These are phyloP conservation scores for Boletus reticuloceps DNA, from an alignment of 768 basidiomycete species.

Conservation along the genomic window DNA sequence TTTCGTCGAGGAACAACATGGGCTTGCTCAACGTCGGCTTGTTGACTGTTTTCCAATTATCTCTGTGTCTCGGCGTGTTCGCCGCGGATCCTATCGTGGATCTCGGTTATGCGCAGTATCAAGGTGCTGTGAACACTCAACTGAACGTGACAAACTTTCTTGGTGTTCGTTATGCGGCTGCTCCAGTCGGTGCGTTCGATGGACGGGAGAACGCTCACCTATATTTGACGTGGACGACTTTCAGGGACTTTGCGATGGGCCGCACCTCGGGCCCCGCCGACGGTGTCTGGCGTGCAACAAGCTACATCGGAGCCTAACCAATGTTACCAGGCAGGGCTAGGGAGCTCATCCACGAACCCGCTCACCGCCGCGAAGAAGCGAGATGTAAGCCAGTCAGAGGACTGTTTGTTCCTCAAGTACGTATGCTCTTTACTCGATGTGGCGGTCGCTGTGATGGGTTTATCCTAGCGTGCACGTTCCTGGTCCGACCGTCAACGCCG, in stretches of 20 bases:
- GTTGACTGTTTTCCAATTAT: not conserved
- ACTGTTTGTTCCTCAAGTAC: slow-evolving; percentile 33
- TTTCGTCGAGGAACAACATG: not conserved
- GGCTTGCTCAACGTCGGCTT: not conserved
- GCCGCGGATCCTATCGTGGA: slow-evolving; percentile 15
- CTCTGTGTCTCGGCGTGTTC: slow-evolving; percentile 1
- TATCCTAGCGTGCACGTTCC: slow-evolving; percentile 30
- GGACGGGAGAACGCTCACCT: not conserved
- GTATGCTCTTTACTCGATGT: not conserved
- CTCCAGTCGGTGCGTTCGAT: slow-evolving; percentile 20
- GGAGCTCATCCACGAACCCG: slow-evolving; percentile 30
- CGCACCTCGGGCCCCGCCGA: slow-evolving; percentile 26
- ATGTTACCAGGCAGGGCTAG: slow-evolving; percentile 32
- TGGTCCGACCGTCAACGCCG: slow-evolving; percentile 4
- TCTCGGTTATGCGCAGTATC: not conserved
- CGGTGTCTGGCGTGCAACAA: slow-evolving; percentile 21
- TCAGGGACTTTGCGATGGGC: slow-evolving; percentile 27
- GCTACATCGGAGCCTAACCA: slow-evolving; percentile 24
- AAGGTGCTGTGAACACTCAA: slow-evolving; percentile 18
- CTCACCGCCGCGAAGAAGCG: slow-evolving; percentile 11
- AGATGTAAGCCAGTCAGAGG: slow-evolving; percentile 21
- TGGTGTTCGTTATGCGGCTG: slow-evolving; percentile 26
- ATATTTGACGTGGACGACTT: not conserved
- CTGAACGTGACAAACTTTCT: slow-evolving; percentile 25
- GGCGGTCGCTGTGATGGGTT: not conserved